These are phyloP conservation scores for Curvularia sp. DNA, from an alignment of 2,329 filamentous ascomycete genomes.

Conservation along the genomic window DNA sequence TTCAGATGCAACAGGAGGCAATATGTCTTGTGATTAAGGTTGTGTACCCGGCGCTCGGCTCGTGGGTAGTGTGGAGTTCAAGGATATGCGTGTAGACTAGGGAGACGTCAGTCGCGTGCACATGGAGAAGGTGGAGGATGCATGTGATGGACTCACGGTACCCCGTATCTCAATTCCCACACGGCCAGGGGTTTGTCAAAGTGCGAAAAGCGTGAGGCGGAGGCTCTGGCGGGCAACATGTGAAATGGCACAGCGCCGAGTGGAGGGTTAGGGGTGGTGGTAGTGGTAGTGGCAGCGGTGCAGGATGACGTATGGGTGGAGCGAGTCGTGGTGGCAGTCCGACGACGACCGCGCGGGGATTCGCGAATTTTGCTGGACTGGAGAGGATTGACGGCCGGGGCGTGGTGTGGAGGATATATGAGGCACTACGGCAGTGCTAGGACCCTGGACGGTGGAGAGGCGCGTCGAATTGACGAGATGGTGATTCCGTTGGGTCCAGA, in stretches of 20 bases:
- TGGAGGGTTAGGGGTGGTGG: slow-evolving; percentile 8
- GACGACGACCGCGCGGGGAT: slow-evolving; percentile 16
- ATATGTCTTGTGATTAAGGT: neutral
- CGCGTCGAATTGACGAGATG: slow-evolving; percentile 22
- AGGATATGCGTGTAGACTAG: slow-evolving; percentile 20
- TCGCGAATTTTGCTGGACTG: slow-evolving; percentile 6
- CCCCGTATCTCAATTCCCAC: slow-evolving; percentile 28
- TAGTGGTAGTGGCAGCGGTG: slow-evolving; percentile 8
- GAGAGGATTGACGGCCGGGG: neutral
- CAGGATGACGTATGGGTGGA: slow-evolving; percentile 35
- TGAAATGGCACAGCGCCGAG: slow-evolving; percentile 33
- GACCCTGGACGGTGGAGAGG: slow-evolving; percentile 14
- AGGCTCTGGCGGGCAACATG: slow-evolving; percentile 35
- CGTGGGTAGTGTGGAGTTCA: slow-evolving; percentile 14
- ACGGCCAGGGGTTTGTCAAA: slow-evolving; percentile 39
- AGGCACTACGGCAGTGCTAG: slow-evolving; percentile 16
- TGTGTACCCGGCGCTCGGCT: slow-evolving; percentile 12
- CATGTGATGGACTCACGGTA: slow-evolving; percentile 21
- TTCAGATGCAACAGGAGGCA: neutral
- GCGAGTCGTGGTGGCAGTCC: slow-evolving; percentile 20
- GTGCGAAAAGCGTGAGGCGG: slow-evolving; percentile 34
- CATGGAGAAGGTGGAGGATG: slow-evolving; percentile 1
- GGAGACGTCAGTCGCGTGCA: slow-evolving; percentile 24
- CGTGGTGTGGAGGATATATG: slow-evolving; percentile 9
- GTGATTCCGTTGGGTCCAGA: slow-evolving; percentile 42